Percentiles rank a stretch among this genome's conserved stretches.
Evolutionary conservation across 108 stramenopile species (phyloP).

Genomic region (Ochromonas danica): DNA sequence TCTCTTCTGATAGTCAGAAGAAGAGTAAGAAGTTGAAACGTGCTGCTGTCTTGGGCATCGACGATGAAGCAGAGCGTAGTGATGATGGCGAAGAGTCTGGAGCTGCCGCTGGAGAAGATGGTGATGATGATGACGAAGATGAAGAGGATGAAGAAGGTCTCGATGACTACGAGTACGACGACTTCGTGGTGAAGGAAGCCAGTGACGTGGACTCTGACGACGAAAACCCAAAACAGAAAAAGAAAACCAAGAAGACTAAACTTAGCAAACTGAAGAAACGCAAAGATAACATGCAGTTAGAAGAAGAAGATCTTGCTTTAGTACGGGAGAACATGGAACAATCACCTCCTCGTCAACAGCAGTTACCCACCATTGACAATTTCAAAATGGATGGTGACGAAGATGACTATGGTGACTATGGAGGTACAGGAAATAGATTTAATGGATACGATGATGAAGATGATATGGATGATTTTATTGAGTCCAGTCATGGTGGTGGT

Average conservation of each 20-base stretch:
- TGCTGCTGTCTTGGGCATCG: not conserved
- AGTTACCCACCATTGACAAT: not conserved
- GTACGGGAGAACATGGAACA: slow-evolving; percentile 1
- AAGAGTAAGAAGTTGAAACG: not conserved
- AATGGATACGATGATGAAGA: not conserved
- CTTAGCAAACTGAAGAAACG: not conserved
- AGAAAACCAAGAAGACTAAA: not conserved
- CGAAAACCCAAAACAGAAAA: not conserved
- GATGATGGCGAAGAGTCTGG: not conserved
- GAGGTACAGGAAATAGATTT: not conserved
- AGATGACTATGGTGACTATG: not conserved
- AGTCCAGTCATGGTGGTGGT: not conserved
- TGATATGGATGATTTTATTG: not conserved
- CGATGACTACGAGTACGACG: slow-evolving; percentile 7
- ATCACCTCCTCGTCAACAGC: no score
- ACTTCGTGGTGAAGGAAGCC: not conserved
- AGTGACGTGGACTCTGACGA: not conserved
- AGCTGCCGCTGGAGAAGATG: not conserved
- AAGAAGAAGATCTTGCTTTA: slow-evolving; percentile 9
- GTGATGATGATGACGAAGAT: not conserved
- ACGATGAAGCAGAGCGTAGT: not conserved
- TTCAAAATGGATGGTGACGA: not conserved
- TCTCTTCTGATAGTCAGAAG: not conserved
- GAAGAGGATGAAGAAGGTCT: not conserved
- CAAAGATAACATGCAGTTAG: not conserved